A percentile compares a stretch with the other conserved stretches of the same genome.
Evolutionary conservation across 257 asterid genomes (phyloP).

Genomic region (Primulina tabacum): DNA sequence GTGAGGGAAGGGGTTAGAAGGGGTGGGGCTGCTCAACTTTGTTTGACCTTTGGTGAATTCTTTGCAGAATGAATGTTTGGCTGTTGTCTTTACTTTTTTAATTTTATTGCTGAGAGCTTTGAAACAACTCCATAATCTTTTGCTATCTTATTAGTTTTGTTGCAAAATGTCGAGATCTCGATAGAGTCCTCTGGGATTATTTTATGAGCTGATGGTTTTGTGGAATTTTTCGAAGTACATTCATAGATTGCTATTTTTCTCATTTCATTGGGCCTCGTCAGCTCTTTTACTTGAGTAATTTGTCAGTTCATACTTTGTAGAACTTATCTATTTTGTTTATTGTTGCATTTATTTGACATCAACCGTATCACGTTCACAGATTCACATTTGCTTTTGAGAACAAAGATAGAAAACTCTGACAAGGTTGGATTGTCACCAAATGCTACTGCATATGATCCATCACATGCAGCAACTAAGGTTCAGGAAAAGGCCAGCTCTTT

Average conservation of each 20-base stretch:
- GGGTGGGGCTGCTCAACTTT: background rate
- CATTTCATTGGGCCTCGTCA: background rate
- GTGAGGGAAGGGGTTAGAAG: background rate
- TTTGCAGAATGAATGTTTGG: background rate
- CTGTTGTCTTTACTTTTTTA: background rate
- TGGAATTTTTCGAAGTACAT: background rate
- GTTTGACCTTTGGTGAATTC: background rate
- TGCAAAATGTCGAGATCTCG: background rate
- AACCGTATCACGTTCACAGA: conserved; percentile 35
- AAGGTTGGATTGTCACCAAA: conserved; percentile 52
- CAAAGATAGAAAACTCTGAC: conserved; percentile 45
- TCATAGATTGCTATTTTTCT: background rate
- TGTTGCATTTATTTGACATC: background rate
- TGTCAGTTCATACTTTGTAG: conserved; percentile 1
- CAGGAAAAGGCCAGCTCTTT: conserved; percentile 51
- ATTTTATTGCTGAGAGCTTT: background rate
- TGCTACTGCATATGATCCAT: conserved; percentile 57
- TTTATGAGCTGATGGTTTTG: background rate
- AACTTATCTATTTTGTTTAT: background rate
- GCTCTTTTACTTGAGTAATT: conserved; percentile 15
- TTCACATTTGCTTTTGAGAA: conserved; percentile 32
- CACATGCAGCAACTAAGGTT: conserved; percentile 45
- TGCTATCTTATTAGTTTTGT: background rate
- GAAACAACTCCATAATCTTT: background rate
- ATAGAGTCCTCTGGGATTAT: background rate